Conservation (phyloP, 331 rosid genomes). For the Pyrus hybrid region DNA sequence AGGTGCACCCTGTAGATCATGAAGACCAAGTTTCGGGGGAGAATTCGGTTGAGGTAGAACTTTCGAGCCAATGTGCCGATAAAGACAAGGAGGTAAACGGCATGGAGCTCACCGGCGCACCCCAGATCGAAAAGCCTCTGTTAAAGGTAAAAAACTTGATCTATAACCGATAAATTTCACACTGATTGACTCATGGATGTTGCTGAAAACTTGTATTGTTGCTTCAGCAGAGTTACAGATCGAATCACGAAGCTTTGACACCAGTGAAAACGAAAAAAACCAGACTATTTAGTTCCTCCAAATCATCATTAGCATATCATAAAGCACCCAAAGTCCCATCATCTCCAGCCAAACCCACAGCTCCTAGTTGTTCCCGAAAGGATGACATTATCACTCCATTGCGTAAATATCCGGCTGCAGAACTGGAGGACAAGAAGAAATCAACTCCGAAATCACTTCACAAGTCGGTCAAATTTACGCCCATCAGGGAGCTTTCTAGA, state of each 20-base stretch:
- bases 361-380: constrained; percentile 11
- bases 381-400: constrained; percentile 44
- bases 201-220: not conserved
- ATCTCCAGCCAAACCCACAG: constrained; percentile 39
- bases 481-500: constrained; percentile 71
- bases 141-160: constrained; percentile 35
- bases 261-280: constrained; percentile 39
- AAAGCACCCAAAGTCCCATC: constrained; percentile 42
- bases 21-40: constrained; percentile 17
- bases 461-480: constrained; percentile 58
- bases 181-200: not conserved
- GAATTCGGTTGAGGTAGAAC: constrained; percentile 31
- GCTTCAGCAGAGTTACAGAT: constrained; percentile 27
- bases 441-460: constrained; percentile 49
- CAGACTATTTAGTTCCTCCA: constrained; percentile 38
- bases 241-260: constrained; percentile 30
- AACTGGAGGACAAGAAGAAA: constrained; percentile 45
- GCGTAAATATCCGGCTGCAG: constrained; percentile 26
- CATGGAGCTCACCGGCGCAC: constrained; percentile 31
- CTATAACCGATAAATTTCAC: not conserved
- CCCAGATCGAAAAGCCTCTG: constrained; percentile 31
- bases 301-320: constrained; percentile 22
- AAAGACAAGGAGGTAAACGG: constrained; percentile 17
- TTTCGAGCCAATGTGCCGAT: constrained; percentile 26
- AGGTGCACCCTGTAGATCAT: constrained; percentile 6